Evolutionary conservation across 129 eudicot genomes (phyloP).

Genomic region (Flaveria ramosissima): DNA sequence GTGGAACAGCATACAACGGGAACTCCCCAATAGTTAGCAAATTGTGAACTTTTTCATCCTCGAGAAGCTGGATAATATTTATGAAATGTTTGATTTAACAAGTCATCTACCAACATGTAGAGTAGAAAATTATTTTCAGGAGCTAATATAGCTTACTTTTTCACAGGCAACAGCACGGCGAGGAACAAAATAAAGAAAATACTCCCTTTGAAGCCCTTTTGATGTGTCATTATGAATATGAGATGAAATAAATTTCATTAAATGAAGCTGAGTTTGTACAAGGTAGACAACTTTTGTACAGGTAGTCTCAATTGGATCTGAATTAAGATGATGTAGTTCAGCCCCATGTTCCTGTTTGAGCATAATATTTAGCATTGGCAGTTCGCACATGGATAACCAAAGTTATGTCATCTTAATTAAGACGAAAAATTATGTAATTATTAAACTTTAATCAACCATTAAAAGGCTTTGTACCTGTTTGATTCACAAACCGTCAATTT

Average conservation of each 20-base stretch:
- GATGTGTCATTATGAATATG: constrained; percentile 75
- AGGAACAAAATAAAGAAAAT: constrained; percentile 89
- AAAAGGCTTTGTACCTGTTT: constrained; percentile 16
- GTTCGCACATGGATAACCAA: constrained; percentile 19
- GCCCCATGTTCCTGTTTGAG: constrained; percentile 89
- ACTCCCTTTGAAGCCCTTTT: constrained; percentile 92
- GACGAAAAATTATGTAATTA: not conserved
- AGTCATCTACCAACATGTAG: not conserved
- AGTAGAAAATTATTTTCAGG: constrained; percentile 15
- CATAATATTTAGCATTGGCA: constrained; percentile 19
- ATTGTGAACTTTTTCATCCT: constrained; percentile 88
- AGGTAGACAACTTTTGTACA: constrained; percentile 92
- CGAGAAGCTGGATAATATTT: constrained; percentile 58
- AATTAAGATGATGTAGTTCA: constrained; percentile 79
- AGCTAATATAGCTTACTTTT: constrained; percentile 51
- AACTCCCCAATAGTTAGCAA: constrained; percentile 88
- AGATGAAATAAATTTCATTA: constrained; percentile 75
- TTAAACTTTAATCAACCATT: constrained; percentile 12
- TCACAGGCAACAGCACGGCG: constrained; percentile 95
- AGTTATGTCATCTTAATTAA: too few species aligned
- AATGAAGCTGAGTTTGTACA: constrained; percentile 73
- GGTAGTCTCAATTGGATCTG: constrained; percentile 69
- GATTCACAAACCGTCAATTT: not conserved
- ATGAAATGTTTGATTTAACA: not conserved
- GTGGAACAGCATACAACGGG: constrained; percentile 76